Percentiles rank a stretch among this genome's conserved stretches.
phyloP scores from a whole-genome alignment of 1,284 basidiomycete genomes.

The Gomphus bonarii region DNA sequence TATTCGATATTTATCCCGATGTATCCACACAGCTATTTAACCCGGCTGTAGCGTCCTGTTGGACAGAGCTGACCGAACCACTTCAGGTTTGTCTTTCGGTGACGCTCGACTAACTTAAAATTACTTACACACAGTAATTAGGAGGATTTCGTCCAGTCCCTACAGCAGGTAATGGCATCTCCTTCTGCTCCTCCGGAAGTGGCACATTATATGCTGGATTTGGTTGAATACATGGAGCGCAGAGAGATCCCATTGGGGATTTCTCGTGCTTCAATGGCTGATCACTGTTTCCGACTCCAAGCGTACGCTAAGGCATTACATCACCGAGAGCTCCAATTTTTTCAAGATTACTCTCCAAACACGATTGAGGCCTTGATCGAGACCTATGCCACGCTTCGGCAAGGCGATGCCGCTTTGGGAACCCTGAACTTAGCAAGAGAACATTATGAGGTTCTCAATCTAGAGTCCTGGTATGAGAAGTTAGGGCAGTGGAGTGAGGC shows the following conservation, averaged over 20 bases:
- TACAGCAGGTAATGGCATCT: conserved; percentile 41
- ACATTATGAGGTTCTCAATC: conserved; percentile 24
- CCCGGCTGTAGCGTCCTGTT: conserved; percentile 50
- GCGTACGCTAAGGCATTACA: conserved; percentile 54
- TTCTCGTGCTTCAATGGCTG: conserved; percentile 40
- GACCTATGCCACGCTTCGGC: conserved; percentile 52
- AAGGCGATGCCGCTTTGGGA: conserved; percentile 40
- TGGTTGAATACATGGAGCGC: conserved; percentile 59
- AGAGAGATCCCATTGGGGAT: conserved; percentile 49
- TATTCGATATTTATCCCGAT: conserved; percentile 40
- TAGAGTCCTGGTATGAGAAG: conserved; percentile 48
- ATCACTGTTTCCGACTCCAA: conserved; percentile 44
- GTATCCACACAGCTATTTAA: conserved; percentile 44
- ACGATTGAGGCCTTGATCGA: conserved; percentile 49
- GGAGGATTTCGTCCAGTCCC: conserved; percentile 43
- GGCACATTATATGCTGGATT: conserved; percentile 45
- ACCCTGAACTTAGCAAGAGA: conserved; percentile 36
- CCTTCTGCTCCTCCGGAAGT: conserved; percentile 43
- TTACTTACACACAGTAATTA: conserved; percentile 13
- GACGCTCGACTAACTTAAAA: too few species aligned
- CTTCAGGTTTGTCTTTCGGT: conserved; percentile 29
- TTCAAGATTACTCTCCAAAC: conserved; percentile 28
- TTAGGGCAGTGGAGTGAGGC: conserved; percentile 54
- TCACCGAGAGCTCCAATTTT: conserved; percentile 54
- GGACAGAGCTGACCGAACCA: conserved; percentile 44